Conservation (phyloP, 345 rosid species). For the Erysimum cheiranthoides region DNA sequence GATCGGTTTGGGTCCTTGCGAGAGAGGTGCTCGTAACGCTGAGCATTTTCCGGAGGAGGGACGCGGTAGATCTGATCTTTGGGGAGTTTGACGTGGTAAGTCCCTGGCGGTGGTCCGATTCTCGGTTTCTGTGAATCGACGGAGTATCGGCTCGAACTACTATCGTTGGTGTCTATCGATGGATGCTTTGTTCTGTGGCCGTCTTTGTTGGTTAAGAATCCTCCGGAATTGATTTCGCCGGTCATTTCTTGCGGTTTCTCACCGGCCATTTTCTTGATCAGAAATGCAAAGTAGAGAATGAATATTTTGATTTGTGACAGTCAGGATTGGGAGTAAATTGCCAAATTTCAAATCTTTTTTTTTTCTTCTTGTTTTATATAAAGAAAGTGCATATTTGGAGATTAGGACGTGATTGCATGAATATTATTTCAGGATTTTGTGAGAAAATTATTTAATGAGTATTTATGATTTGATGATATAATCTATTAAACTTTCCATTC, state of each 20-base stretch:
- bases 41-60: slow-evolving; percentile 64
- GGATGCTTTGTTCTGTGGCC: background rate
- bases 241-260: slow-evolving; percentile 14
- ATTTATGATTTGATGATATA: slow-evolving; percentile 5
- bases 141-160: slow-evolving; percentile 34
- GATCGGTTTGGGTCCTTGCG: slow-evolving; percentile 47
- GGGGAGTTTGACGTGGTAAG: slow-evolving; percentile 59
- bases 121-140: slow-evolving; percentile 30
- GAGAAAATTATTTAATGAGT: slow-evolving; percentile 4
- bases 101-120: slow-evolving; percentile 45
- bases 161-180: slow-evolving; percentile 31
- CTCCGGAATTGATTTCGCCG: slow-evolving; percentile 19
- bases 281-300: background rate
- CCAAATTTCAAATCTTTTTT: background rate
- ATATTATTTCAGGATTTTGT: background rate
- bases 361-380: background rate
- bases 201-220: background rate
- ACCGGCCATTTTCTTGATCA: background rate
- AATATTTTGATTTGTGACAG: slow-evolving; percentile 5
- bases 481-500: background rate
- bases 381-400: slow-evolving; percentile 11
- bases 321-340: background rate
- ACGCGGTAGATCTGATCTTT: slow-evolving; percentile 66
- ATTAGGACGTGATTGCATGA: slow-evolving; percentile 36
- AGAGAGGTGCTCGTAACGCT: slow-evolving; percentile 62